Evolutionary conservation across 192 early-diverging fungal species (phyloP), one percentile per base, ranked within the genome.

Genomic region (Backusella morwellensis): DNA sequence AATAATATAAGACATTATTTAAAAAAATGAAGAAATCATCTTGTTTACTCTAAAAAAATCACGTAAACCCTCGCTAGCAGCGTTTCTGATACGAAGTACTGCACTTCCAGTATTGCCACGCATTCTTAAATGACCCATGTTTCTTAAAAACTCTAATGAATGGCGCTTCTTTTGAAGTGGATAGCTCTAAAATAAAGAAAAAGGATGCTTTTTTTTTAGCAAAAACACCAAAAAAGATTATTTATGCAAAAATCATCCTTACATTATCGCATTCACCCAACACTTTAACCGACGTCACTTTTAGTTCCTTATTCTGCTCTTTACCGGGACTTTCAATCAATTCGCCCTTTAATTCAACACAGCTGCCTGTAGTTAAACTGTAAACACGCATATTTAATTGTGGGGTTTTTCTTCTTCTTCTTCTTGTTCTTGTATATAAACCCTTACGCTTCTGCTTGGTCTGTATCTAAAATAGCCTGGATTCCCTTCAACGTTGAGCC

Each of bases 101-200:
- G 93, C 91, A 21, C 88, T 85, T 41, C 93, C 93, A 34, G 90
- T 93, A 77, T 91, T 91, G 38, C 91, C 90, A 47, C 95, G 84
- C 17, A 93, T 86, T 3, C 96, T 89, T 44, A 97, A 78, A 73
- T 97, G 91, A 1, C 86, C 84, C 50, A 91, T 92, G 23, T 93
- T 90, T 73, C 96, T 89, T 75, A 97, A 74, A 81, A 94, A 93
- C 70, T 95, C 93, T 23, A 93, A 77, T 0, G 91, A 82, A 66
- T 95, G 92, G 44, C 87, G 85, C 70, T 94, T 93, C 84, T 97
- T 97, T 82, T 95, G 93, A 63, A 97, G 81, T 3, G 96, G 96
- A 70, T 96, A 97, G 17, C 88, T 82, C 89, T 93, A 77, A 29
- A 54, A 54, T 6, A 23, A n/a, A n/a, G 4, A 5, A 23, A 19